Evolutionary conservation across 345 rosid species (phyloP), one percentile per base, ranked within the genome.

Genomic region (Lepidium didymum): DNA sequence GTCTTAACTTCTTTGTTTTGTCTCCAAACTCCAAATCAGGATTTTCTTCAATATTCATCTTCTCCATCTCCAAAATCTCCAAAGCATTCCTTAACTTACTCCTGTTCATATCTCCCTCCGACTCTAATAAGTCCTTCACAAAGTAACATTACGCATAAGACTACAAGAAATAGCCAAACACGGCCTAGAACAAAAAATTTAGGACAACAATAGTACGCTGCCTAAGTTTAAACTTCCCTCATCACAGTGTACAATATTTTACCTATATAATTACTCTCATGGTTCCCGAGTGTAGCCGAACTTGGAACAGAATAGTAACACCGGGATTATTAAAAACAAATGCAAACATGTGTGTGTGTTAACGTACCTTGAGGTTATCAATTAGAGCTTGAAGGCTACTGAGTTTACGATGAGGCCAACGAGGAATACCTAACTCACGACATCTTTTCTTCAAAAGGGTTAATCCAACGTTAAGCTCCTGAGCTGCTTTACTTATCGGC

Each of bases 331-430:
- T 0, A 5, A 27, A 27, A 27, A 5, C 3, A 25, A 25, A 25
- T 25, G 31, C 1, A 62, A 29, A 29, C 1, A 43, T 43, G 3
- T 5, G 31, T 53, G 2, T 27, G 7, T 49, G 7, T 42, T 13
- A 37, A 73, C 52, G 25, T 11, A 86, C 89, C 88, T 79, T 72
- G 11, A 88, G 56, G 35, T 81, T 85, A 12, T 15, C 52, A 19
- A 82, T 83, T 2, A 88, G 79, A 14, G 80, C 68, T 19, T 75
- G 79, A 51, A 88, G 70, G 60, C 90, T 84, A 81, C 57, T 78
- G 19, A 88, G 80, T 69, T 88, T 88, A 47, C 96, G 76, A 34
- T 86, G 89, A 5, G 94, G 94, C 94, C 89, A 88, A 42, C 94
- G 68, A 10, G 55, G 51, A 25, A 88, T 74, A 9, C 89, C 87